A percentile compares a stretch with the other conserved stretches of the same genome.
Evolutionary conservation across 257 asterid species (phyloP).

Genomic region (Eucommia ulmoides): DNA sequence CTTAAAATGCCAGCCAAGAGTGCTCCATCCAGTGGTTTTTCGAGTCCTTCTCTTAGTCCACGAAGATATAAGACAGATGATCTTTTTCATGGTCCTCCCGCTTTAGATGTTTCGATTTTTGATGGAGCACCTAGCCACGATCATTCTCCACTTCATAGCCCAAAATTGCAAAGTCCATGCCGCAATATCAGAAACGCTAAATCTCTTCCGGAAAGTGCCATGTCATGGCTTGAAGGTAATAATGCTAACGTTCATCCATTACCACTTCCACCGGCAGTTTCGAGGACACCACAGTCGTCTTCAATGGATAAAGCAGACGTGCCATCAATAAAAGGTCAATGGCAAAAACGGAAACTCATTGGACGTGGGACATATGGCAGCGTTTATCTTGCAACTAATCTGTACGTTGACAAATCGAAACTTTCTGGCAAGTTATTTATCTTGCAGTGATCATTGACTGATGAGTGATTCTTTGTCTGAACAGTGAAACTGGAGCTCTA

Average conservation of each 20-base stretch:
- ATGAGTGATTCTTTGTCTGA: slow-evolving; percentile 4
- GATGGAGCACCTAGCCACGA: slow-evolving; percentile 22
- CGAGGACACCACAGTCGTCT: slow-evolving; percentile 30
- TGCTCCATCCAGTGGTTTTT: slow-evolving; percentile 64
- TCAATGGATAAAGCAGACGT: slow-evolving; percentile 29
- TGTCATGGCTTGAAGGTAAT: slow-evolving; percentile 24
- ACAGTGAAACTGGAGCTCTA: slow-evolving; percentile 84
- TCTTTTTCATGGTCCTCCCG: slow-evolving; percentile 20
- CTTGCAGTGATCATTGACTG: background rate
- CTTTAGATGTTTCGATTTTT: slow-evolving; percentile 20
- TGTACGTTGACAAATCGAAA: slow-evolving; percentile 26
- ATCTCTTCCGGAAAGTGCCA: slow-evolving; percentile 32
- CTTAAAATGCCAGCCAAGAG: slow-evolving; percentile 41
- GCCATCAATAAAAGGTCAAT: slow-evolving; percentile 46
- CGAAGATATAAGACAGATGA: slow-evolving; percentile 39
- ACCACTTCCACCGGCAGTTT: slow-evolving; percentile 66
- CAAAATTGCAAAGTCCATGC: slow-evolving; percentile 16
- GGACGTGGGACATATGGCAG: slow-evolving; percentile 89
- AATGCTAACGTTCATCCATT: slow-evolving; percentile 42
- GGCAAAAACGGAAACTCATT: slow-evolving; percentile 63
- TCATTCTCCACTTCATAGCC: slow-evolving; percentile 45
- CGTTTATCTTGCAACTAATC: slow-evolving; percentile 69
- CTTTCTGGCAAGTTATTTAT: slow-evolving; percentile 8
- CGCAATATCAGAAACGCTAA: slow-evolving; percentile 18
- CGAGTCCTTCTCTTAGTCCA: slow-evolving; percentile 69